Evolutionary conservation across 1,284 basidiomycete species (phyloP).

Genomic region (Papiliotrema laurentii): DNA sequence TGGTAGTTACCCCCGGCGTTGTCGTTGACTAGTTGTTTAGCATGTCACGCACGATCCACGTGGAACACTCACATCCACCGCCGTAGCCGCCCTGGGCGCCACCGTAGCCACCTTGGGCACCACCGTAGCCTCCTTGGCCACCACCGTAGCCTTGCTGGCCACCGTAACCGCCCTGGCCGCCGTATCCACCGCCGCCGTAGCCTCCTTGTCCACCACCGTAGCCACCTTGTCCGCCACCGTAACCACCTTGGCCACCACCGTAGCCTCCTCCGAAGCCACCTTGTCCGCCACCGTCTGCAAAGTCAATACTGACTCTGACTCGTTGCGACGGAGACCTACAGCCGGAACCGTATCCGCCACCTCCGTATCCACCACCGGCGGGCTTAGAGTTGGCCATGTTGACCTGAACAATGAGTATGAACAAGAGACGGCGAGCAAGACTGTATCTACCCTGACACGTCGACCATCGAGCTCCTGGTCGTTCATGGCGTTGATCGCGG

Average conservation of each 20-base stretch:
- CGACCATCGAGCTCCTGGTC: slow-evolving; percentile 93
- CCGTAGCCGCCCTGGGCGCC: slow-evolving; percentile 45
- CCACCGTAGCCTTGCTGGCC: slow-evolving; percentile 18
- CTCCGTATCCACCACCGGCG: slow-evolving; percentile 50
- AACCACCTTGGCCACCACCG: slow-evolving; percentile 39
- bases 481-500: slow-evolving; percentile 74
- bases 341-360: slow-evolving; percentile 44
- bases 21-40: no score
- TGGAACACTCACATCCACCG: slow-evolving; percentile 10
- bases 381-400: slow-evolving; percentile 88
- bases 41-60: no score
- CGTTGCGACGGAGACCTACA: slow-evolving; percentile 22
- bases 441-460: slow-evolving; percentile 58
- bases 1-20: no score
- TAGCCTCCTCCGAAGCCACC: slow-evolving; percentile 14
- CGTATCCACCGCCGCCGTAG: slow-evolving; percentile 8
- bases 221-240: slow-evolving; percentile 36
- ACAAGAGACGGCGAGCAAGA: slow-evolving; percentile 2
- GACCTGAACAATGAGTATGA: slow-evolving; percentile 53
- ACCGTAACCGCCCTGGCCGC: slow-evolving; percentile 8
- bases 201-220: slow-evolving; percentile 43
- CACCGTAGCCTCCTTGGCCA: slow-evolving; percentile 4
- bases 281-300: slow-evolving; percentile 8
- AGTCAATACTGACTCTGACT: not conserved
- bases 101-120: slow-evolving; percentile 19